Conservation (phyloP, 1,284 basidiomycete genomes). For the Athelia psychrophila region DNA sequence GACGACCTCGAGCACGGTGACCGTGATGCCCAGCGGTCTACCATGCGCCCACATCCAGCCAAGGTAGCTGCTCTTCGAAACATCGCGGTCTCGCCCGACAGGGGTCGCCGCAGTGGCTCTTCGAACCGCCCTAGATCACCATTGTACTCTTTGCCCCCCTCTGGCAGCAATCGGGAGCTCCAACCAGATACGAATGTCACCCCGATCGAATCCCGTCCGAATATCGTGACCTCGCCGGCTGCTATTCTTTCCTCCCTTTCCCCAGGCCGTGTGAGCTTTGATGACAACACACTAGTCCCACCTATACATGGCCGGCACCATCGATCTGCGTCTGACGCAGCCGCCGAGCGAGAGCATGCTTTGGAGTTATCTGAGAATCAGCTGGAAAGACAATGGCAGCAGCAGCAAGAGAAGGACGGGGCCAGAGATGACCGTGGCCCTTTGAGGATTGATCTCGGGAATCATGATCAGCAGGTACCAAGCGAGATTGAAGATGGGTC, state of each 20-base stretch:
- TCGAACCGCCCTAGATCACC: slow-evolving; percentile 16
- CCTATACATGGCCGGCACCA: slow-evolving; percentile 27
- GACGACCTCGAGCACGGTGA: slow-evolving; percentile 63
- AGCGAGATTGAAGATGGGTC: background rate
- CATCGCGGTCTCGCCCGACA: slow-evolving; percentile 21
- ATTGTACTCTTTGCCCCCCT: background rate
- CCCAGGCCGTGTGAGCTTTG: slow-evolving; percentile 44
- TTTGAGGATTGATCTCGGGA: background rate
- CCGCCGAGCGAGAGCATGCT: slow-evolving; percentile 44
- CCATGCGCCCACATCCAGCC: slow-evolving; percentile 37
- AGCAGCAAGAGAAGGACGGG: slow-evolving; percentile 5
- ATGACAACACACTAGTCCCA: slow-evolving; percentile 33
- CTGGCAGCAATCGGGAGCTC: background rate
- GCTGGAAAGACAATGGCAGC: slow-evolving; percentile 27
- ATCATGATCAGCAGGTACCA: background rate
- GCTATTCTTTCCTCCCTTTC: slow-evolving; percentile 41
- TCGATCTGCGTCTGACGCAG: slow-evolving; percentile 49
- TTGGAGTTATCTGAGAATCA: slow-evolving; percentile 35
- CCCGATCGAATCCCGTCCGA: background rate
- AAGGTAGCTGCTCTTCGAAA: slow-evolving; percentile 22
- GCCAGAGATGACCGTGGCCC: background rate
- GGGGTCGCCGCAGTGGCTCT: slow-evolving; percentile 20
- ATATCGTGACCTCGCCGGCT: slow-evolving; percentile 17
- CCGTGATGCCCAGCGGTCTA: slow-evolving; percentile 42
- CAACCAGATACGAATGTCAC: background rate